Base-by-base conservation (phyloP, 139 green algal species). In the Klebsormidium nitens region DNA sequence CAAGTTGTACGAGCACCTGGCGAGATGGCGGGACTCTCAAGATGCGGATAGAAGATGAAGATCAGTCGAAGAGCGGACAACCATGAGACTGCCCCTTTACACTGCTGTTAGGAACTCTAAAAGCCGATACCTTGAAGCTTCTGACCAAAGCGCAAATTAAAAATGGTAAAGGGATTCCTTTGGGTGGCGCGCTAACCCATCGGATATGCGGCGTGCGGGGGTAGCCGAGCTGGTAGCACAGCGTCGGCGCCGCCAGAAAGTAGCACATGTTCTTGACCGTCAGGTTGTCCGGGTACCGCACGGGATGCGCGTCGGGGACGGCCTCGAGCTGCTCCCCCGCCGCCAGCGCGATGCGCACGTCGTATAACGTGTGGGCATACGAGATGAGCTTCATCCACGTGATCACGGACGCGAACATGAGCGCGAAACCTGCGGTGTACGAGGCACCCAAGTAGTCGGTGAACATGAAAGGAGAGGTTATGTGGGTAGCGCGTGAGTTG, bases 161-260 rank as follows among this genome's bases (percentile, higher is more conserved):
- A n/a, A n/a, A n/a, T n/a, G n/a, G n/a, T n/a, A n/a, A n/a, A n/a
- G n/a, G n/a, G n/a, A n/a, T n/a, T n/a, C n/a, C n/a, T n/a, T n/a
- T n/a, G n/a, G n/a, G n/a, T n/a, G n/a, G n/a, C n/a, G n/a, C n/a
- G n/a, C n/a, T n/a, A n/a, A n/a, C n/a, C 28, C n/a, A 31, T 36
- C 75, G 75, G 14, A 82, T 34, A 23, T 56, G 39, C 8, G 28
- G 62, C 40, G 70, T 59, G 26, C 72, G 75, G 23, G 75, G 75
- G 52, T 76, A 82, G n/a, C 62, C 67, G 34, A 75, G 67, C 67
- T 82, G 75, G 63, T 82, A 82, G 50, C 75, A 82, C 26, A 82
- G 75, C 8, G 75, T 82, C 26, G 75, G 75, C 23, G 72, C 75
- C 5, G 71, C 71, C 23, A 82, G 31, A 61, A 82, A 82, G 75